Evolutionary conservation across 2,329 filamentous ascomycete genomes (phyloP), one percentile per base, ranked within the genome.

Genomic region (Phialophora tarda): DNA sequence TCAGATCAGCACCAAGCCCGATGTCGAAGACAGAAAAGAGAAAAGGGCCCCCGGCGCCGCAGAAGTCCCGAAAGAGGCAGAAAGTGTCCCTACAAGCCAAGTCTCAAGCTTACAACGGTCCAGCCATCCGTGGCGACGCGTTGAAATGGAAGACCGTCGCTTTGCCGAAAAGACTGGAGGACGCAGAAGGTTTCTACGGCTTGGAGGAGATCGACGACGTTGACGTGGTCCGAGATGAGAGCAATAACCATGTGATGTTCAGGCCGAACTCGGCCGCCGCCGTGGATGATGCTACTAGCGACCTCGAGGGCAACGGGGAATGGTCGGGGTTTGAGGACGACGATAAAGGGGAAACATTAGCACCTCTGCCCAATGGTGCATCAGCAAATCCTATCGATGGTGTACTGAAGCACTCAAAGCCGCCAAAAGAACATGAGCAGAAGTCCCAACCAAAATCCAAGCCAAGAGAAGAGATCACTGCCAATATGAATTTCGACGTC

Each of bases 171-270:
- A 88, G 90, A 75, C 83, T 93, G 72, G 88, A 94, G 54, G 92
- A 97, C 79, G 91, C 91, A n/a, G 93, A 96, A 70, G 95, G 95
- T 0, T 97, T 99, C 77, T 96, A 89, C 73, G 93, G 91, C 0
- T 81, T 99, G 1, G 93, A 99, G 74, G 93, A 98, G 74, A 89
- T 98, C 55, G 91, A 96, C 17, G 92, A 91, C 59, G 91, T 99
- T 1, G 91, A 97, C 32, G 84, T 99, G n/a, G 82, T 96, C 50
- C 86, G 85, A 68, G 80, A 66, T 79, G 82, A 51, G 82, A 81
- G 17, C 82, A 86, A 32, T 85, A 88, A 76, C 90, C 89, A 81
- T 81, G 85, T 76, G 88, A 89, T 12, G 89, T 91, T 77, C 83
- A 82, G 72, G 84, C 89, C 73, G 77, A 79, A 12, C 66, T 73